Base-by-base conservation (phyloP, 2,329 filamentous ascomycete genomes). In the Cryphonectria naterciae region DNA sequence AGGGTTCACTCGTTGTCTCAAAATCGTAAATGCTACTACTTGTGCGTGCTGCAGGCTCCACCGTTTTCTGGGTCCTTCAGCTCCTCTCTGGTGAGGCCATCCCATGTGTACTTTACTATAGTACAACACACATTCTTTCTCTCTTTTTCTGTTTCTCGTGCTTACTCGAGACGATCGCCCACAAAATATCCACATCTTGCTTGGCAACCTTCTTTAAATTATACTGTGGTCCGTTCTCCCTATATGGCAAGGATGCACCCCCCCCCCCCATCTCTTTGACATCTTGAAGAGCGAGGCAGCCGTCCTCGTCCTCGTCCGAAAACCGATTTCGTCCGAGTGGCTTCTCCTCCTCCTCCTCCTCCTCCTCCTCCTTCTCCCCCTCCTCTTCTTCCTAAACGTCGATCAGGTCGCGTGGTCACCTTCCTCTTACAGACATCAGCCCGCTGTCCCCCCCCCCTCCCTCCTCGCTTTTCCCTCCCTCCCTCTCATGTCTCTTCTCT, bases 321-420 rank as follows among this genome's bases (percentile, higher is more conserved):
- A 7, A n/a, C 46, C 46, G 46, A 49, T 22, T 2, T 49, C 19
- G 22, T 49, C 46, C 22, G 22, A 49, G 19, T 6, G 8, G 46
- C 46, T 49, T n/a, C 19, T 46, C 17, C 43, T 46, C 19, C 6
- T 22, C 41, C 41, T 32, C 54, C 25, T 60, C 56, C 5, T 32
- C 56, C 32, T 13, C 52, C n/a, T 17, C 46, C 19, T 19, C 5
- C 6, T 10, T 19, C 15, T 49, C 15, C 15, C 4, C 19, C 43
- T 49, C 46, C 15, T 28, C 11, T 4, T 56, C 25, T 15, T 56
- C 52, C 25, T 13, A 28, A 17, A 35, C 56, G 28, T 61, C 56
- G 32, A 61, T 61, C 56, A 35, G 15, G 32, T 61, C 56, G 56
- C 56, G 56, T 61, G 56, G 17, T 35, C 56, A 61, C 56, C 56